Evolutionary conservation across 495 filamentous ascomycete genomes (phyloP), one percentile per base, ranked within the genome.

Genomic region (Lepidopterella palustris): DNA sequence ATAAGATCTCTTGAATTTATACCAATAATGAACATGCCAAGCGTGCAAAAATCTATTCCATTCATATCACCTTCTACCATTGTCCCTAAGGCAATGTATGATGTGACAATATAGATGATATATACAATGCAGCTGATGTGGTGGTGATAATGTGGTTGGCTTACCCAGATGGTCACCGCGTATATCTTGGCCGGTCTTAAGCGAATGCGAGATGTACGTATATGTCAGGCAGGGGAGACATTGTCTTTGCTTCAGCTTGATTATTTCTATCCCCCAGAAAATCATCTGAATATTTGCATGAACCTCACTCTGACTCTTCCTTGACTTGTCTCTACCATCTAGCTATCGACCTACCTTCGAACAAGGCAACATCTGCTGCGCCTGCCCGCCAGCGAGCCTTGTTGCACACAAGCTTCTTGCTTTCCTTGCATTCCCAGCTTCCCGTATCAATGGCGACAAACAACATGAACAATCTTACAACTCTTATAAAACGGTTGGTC

Each of bases 1-100:
- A 32, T 39, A 59, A 27, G 50, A 18, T 60, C 40, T 60, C 40
- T 25, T 31, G 40, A 40, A 13, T 18, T 64, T 71, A 57, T 81
- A 95, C 91, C 92, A 57, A 97, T 87, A 50, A 96, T 96, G 66
- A 96, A 92, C 92, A 97, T 96, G 68, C 90, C 92, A 67, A 97
- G 70, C 0, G 92, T 95, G 64, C 86, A 87, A 67, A 96, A 91
- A 59, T 69, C 67, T 10, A 69, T 55, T 35, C 51, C 45, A 28
- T 25, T 24, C 29, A 32, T 31, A 18, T 63, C 56, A 32, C 25
- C 25, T 57, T 58, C 31, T 10, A 21, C 40, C 59, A 80, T 83
- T 74, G 75, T 80, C 52, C 72, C 50, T 31, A 21, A 10, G 13
- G 45, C 5, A 18, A 25, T 50, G 47, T 11, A 6, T 24, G 24